phyloP scores from a whole-genome alignment of 1,139 yeast species.

The Diutina scorzettiae region DNA sequence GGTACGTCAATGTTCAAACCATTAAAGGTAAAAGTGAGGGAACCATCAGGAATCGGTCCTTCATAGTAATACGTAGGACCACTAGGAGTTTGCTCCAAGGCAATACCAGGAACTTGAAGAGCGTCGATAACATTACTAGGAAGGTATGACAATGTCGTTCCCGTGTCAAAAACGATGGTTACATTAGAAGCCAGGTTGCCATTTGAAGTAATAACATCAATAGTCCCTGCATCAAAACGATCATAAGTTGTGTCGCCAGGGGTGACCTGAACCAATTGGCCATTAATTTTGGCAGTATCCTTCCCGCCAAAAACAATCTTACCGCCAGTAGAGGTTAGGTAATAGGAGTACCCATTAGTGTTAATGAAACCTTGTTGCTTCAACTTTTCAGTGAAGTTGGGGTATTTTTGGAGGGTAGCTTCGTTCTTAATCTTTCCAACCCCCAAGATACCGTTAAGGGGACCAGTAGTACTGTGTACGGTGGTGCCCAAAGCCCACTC shows the following conservation, averaged over 20 bases:
- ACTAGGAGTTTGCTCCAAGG: too few relatives aligned
- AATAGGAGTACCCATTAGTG: neutral
- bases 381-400: neutral
- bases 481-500: slow-evolving; percentile 8
- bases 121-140: neutral
- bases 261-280: neutral
- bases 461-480: neutral
- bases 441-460: slow-evolving; percentile 8
- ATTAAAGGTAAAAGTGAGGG: neutral
- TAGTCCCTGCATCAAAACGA: neutral
- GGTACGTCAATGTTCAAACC: neutral
- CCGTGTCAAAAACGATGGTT: neutral
- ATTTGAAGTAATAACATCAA: neutral
- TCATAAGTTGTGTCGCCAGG: neutral
- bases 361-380: neutral
- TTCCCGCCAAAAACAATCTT: neutral
- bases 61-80: neutral
- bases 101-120: neutral
- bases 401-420: neutral
- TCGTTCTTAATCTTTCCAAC: slow-evolving; percentile 6
- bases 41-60: neutral
- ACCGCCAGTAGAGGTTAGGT: neutral
- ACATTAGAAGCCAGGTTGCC: neutral
- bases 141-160: neutral
- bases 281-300: neutral